Evolutionary conservation across 176 grass and related monocot genomes (phyloP), one percentile per base, ranked within the genome.

Genomic region (Oryza nivara): DNA sequence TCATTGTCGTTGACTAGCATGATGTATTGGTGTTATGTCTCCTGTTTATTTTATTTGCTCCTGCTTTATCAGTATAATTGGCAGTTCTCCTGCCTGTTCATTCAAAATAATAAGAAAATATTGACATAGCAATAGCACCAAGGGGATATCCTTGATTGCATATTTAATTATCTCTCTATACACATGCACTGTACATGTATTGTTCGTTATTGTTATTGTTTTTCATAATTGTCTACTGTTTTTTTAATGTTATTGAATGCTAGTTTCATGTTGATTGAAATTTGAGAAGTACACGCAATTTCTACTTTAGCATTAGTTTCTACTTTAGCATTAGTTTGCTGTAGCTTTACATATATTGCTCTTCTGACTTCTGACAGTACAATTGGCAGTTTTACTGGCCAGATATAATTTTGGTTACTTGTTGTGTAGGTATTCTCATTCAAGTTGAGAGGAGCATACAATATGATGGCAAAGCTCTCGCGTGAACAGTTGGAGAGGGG

Each of bases 391-490:
- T 75, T 36, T 17, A 13, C 32, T 13, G 7, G 16, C 14, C 6
- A 14, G 0, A 68, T 70, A 78, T 63, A 76, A 38, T 65, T 81
- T n/a, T 52, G 0, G 82, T 84, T 89, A 9, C 6, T 67, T 81
- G 58, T 10, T 76, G n/a, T 11, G 40, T 80, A 99, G 97, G 97
- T 99, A 6, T 96, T 99, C 72, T 99, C 97, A 67, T 99, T 99
- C 91, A 99, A 99, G 79, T 85, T 99, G 82, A 86, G 97, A 72
- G 97, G 97, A 75, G 97, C 97, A 78, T 99, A 99, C 83, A 99
- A 99, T 75, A 99, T 99, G 97, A 99, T 99, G 93, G 97, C 88
- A 34, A 96, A 99, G 70, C 89, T 99, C 78, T 67, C 97, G 22
- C 79, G 26, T 25, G 84, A 96, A 71, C 83, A 99, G 75, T 86